phyloP scores from a whole-genome alignment of 2,329 filamentous ascomycete genomes.

The Diaporthe vaccinii region DNA sequence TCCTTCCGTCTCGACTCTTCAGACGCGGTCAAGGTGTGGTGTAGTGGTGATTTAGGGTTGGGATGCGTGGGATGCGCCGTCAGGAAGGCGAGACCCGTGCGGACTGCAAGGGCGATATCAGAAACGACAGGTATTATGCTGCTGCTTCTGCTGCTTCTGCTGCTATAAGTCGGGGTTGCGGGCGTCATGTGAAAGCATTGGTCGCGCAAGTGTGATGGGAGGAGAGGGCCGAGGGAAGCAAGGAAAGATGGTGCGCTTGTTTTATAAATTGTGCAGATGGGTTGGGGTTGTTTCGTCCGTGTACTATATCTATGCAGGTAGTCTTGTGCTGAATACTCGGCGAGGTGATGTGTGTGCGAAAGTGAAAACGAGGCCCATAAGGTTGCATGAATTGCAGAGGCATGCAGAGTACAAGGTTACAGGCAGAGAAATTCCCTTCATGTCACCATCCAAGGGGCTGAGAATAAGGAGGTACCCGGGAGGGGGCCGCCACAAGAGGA shows the following conservation, averaged over 20 bases:
- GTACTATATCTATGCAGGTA: slow-evolving; percentile 13
- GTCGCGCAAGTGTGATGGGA: slow-evolving; percentile 12
- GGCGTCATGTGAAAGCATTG: slow-evolving; percentile 21
- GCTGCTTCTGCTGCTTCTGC: neutral
- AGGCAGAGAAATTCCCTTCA: slow-evolving; percentile 6
- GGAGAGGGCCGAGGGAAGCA: slow-evolving; percentile 12
- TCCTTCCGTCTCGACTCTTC: neutral
- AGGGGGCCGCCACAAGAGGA: slow-evolving; percentile 23
- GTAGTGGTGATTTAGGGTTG: neutral
- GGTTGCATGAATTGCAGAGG: slow-evolving; percentile 33
- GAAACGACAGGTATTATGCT: neutral
- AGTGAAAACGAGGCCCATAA: slow-evolving; percentile 39
- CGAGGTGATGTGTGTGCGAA: slow-evolving; percentile 28
- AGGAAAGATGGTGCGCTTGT: slow-evolving; percentile 26
- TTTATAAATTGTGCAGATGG: slow-evolving; percentile 39
- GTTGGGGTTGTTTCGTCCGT: slow-evolving; percentile 39
- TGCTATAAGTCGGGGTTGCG: neutral
- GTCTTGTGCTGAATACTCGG: slow-evolving; percentile 14
- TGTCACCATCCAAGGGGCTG: slow-evolving; percentile 25
- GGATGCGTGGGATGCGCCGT: neutral
- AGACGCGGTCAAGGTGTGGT: neutral
- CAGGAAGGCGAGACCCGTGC: neutral
- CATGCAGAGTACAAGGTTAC: slow-evolving; percentile 31
- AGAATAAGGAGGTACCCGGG: slow-evolving; percentile 14
- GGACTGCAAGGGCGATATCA: slow-evolving; percentile 26